A percentile compares a stretch with the other conserved stretches of the same genome.
Evolutionary conservation across 2,329 filamentous ascomycete species (phyloP).

Genomic region (Botryosphaeria agaves): DNA sequence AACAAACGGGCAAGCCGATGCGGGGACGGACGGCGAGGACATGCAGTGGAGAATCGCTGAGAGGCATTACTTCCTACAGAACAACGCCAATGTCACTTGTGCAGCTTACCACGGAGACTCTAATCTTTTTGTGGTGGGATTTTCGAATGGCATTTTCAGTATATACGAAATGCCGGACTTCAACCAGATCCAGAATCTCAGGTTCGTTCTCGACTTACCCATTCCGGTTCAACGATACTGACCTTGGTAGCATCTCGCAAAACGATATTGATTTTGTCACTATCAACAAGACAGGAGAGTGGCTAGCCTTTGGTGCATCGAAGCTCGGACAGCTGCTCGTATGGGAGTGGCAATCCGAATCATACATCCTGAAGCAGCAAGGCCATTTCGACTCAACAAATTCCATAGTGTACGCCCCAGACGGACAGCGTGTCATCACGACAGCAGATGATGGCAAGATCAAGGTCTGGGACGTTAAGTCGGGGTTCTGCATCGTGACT

Average conservation of each 20-base stretch:
- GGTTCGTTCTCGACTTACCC: constrained; percentile 15
- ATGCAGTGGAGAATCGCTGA: constrained; percentile 84
- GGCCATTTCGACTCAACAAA: constrained; percentile 96
- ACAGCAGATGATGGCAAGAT: constrained; percentile 94
- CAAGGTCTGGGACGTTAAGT: constrained; percentile 94
- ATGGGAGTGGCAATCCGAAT: constrained; percentile 99
- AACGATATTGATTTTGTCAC: constrained; percentile 92
- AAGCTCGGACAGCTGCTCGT: constrained; percentile 91
- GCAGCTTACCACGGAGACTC: constrained; percentile 77
- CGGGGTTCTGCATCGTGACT: constrained; percentile 93
- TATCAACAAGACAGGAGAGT: constrained; percentile 88
- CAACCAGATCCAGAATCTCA: constrained; percentile 76
- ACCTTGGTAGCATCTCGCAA: constrained; percentile 65
- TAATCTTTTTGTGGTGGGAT: constrained; percentile 88
- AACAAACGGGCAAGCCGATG: constrained; percentile 34
- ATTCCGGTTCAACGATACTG: constrained; percentile 2
- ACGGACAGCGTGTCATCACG: constrained; percentile 84
- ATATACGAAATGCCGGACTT: constrained; percentile 94
- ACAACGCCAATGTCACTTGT: constrained; percentile 70
- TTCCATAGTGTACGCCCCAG: constrained; percentile 77
- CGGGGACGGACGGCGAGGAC: constrained; percentile 45
- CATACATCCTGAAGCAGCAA: constrained; percentile 95
- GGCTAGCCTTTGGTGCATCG: constrained; percentile 92
- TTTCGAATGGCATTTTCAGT: constrained; percentile 85
- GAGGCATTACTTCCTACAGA: constrained; percentile 86